phyloP scores from a whole-genome alignment of 2,329 filamentous ascomycete genomes.

The Annulohypoxylon truncatum region DNA sequence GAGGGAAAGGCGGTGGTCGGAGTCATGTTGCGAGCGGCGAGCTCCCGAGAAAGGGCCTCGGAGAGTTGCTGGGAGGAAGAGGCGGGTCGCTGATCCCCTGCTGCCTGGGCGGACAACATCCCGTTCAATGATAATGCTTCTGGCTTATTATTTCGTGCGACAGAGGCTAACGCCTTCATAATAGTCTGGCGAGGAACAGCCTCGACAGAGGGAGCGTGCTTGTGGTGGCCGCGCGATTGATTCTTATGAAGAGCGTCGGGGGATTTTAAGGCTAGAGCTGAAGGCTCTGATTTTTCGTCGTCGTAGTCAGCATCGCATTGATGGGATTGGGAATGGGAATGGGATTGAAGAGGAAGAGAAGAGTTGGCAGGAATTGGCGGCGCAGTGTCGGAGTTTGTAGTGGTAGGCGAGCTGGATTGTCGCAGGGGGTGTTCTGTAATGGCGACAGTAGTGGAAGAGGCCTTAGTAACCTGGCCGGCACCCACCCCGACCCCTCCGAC shows the following conservation, averaged over 20 bases:
- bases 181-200: conserved; percentile 81
- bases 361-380: conserved; percentile 27
- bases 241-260: conserved; percentile 46
- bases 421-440: conserved; percentile 30
- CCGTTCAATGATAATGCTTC: conserved; percentile 71
- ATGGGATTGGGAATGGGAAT: not conserved
- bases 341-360: conserved; percentile 11
- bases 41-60: conserved; percentile 65
- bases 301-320: conserved; percentile 44
- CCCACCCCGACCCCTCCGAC: conserved; percentile 36
- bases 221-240: conserved; percentile 55
- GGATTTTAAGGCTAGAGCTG: conserved; percentile 44
- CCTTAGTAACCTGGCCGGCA: conserved; percentile 40
- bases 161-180: conserved; percentile 82
- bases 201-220: conserved; percentile 69
- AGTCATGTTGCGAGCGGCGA: conserved; percentile 59
- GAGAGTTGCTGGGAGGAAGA: conserved; percentile 72
- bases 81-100: conserved; percentile 51
- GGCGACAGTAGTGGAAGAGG: conserved; percentile 28
- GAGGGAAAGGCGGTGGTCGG: conserved; percentile 69
- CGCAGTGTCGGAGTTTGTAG: conserved; percentile 36
- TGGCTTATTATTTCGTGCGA: conserved; percentile 69
- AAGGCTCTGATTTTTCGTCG: conserved; percentile 40
- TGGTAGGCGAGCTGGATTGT: conserved; percentile 30
- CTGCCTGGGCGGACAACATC: conserved; percentile 64